These are phyloP conservation scores for Paulownia fortunei DNA, from an alignment of 257 asterid species.

Conservation along the genomic window DNA sequence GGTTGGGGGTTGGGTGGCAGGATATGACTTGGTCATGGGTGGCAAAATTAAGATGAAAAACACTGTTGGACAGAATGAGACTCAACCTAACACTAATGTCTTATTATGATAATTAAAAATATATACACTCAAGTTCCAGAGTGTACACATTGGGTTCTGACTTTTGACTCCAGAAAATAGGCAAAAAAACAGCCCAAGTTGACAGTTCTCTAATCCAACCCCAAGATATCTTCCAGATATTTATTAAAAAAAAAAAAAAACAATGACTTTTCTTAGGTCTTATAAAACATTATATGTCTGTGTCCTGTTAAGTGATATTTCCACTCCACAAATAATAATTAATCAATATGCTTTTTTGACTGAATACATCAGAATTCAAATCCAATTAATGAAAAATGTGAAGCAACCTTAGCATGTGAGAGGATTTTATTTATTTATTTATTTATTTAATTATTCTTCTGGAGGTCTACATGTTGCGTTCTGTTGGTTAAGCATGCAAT, in stretches of 20 bases:
- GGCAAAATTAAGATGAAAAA: neutral
- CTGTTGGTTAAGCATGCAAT: constrained; percentile 31
- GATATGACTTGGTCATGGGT: constrained; percentile 28
- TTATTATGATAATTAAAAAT: neutral
- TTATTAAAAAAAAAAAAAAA: neutral
- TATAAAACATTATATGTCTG: constrained; percentile 27
- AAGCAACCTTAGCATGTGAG: neutral
- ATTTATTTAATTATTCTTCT: neutral
- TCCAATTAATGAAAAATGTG: neutral
- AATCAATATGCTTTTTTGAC: constrained; percentile 28
- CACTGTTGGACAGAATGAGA: neutral
- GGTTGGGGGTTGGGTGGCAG: too few relatives aligned
- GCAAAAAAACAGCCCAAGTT: constrained; percentile 38
- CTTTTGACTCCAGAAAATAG: constrained; percentile 35
- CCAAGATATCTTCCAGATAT: constrained; percentile 26
- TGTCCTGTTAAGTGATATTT: constrained; percentile 30
- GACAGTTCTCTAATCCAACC: constrained; percentile 32
- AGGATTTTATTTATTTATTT: neutral
- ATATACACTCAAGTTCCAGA: neutral
- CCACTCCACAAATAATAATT: constrained; percentile 23
- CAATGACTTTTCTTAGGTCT: constrained; percentile 15
- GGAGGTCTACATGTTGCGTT: constrained; percentile 21
- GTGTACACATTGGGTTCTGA: neutral
- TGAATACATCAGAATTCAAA: constrained; percentile 27
- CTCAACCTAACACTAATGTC: constrained; percentile 11